Evolutionary conservation across 441 rosid genomes (phyloP).

Genomic region (Breynia disticha): DNA sequence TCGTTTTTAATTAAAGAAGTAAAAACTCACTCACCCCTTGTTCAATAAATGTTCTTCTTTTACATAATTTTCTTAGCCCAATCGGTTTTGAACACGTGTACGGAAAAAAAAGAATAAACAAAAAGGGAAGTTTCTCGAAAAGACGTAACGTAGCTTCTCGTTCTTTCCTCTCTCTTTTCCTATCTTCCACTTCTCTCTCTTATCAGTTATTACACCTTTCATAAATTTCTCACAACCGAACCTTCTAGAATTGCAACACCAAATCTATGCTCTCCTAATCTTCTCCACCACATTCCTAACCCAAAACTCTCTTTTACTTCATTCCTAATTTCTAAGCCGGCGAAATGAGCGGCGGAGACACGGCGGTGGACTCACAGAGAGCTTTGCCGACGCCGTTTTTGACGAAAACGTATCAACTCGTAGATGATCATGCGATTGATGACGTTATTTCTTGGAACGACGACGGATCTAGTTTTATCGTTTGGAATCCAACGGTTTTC

Average conservation of each 20-base stretch:
- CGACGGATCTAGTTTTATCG: slow-evolving; percentile 74
- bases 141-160: slow-evolving; percentile 41
- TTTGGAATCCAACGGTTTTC: slow-evolving; percentile 81
- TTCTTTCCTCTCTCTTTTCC: slow-evolving; percentile 10
- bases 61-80: background rate
- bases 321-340: slow-evolving; percentile 8
- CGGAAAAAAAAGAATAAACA: background rate
- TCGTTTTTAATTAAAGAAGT: no score
- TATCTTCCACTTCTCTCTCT: background rate
- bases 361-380: slow-evolving; percentile 46
- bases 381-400: slow-evolving; percentile 81
- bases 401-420: slow-evolving; percentile 76
- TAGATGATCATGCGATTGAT: slow-evolving; percentile 59
- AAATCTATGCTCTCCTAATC: background rate
- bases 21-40: no score
- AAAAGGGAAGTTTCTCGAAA: slow-evolving; percentile 49
- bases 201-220: background rate
- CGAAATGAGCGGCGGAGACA: slow-evolving; percentile 36
- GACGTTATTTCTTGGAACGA: slow-evolving; percentile 89
- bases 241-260: slow-evolving; percentile 24
- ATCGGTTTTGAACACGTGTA: background rate
- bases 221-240: slow-evolving; percentile 15
- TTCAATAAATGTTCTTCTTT: no score
- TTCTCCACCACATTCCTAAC: no score
- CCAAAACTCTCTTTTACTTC: no score